Percentiles rank a stretch among this genome's conserved stretches.
These are phyloP conservation scores for Ramularia collo-cygni DNA, from an alignment of 2,329 filamentous ascomycete genomes.

Conservation along the genomic window DNA sequence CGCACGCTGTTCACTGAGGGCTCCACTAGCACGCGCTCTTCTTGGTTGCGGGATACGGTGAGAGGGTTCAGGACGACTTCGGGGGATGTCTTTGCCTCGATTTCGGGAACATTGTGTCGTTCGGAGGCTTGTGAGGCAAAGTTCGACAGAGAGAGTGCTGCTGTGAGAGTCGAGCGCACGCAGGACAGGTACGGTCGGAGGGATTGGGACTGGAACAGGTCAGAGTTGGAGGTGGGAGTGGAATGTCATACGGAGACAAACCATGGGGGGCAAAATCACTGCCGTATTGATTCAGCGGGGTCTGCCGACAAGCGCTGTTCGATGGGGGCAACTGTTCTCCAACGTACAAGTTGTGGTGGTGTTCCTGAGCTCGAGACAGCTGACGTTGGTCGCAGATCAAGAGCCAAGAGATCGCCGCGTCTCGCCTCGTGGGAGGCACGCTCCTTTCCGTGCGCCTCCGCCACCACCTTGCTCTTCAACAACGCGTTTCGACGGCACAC, in stretches of 20 bases:
- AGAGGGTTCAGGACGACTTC: conserved; percentile 90
- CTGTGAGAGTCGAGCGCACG: conserved; percentile 88
- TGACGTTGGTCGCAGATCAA: too few relatives aligned
- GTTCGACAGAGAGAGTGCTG: conserved; percentile 88
- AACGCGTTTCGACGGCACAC: too few relatives aligned
- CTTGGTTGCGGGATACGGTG: conserved; percentile 88
- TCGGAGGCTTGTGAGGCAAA: conserved; percentile 96
- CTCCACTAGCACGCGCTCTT: conserved; percentile 93
- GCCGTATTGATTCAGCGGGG: too few relatives aligned
- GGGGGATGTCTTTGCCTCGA: conserved; percentile 86
- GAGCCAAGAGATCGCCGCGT: neutral
- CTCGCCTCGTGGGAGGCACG: neutral
- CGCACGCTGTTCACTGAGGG: conserved; percentile 95
- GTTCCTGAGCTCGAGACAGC: neutral
- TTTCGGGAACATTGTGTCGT: conserved; percentile 95
- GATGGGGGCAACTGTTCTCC: too few relatives aligned
- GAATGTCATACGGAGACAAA: conserved; percentile 1
- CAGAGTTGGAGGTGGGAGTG: conserved; percentile 2
- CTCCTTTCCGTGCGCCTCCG: neutral
- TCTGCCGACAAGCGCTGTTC: too few relatives aligned
- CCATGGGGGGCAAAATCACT: too few relatives aligned
- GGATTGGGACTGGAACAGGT: conserved; percentile 73
- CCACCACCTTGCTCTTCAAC: neutral
- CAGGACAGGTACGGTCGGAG: conserved; percentile 93
- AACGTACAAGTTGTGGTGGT: neutral